Evolutionary conservation across 2,329 filamentous ascomycete genomes (phyloP).

Genomic region (Penicillium brasilianum): DNA sequence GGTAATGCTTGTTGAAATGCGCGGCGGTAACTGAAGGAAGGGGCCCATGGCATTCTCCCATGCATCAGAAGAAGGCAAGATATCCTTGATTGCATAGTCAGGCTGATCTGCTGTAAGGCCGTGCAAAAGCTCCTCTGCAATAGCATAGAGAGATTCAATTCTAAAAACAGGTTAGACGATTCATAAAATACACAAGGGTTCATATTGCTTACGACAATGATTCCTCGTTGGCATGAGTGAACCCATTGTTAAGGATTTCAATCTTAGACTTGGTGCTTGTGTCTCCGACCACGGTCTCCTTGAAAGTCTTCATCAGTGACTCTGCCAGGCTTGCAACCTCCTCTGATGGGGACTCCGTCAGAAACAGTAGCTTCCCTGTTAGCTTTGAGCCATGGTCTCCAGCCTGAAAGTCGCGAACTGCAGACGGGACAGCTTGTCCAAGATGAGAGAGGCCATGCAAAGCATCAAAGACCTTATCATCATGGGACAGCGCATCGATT

Average conservation of each 20-base stretch:
- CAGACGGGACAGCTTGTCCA: constrained; percentile 45
- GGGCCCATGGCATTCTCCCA: constrained; percentile 69
- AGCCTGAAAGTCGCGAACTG: constrained; percentile 51
- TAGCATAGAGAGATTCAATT: constrained; percentile 61
- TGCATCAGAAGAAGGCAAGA: constrained; percentile 67
- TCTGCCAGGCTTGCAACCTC: constrained; percentile 52
- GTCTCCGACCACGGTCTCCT: constrained; percentile 44
- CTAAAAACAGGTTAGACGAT: constrained; percentile 47
- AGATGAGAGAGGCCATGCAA: constrained; percentile 55
- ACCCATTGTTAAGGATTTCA: constrained; percentile 58
- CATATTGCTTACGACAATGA: constrained; percentile 51
- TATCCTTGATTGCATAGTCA: constrained; percentile 41
- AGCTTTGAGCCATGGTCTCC: constrained; percentile 55
- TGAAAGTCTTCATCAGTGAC: constrained; percentile 41
- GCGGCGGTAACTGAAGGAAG: constrained; percentile 52
- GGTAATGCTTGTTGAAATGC: constrained; percentile 71
- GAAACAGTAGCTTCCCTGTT: constrained; percentile 57
- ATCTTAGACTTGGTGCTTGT: constrained; percentile 54
- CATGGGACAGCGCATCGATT: constrained; percentile 49
- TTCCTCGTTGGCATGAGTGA: constrained; percentile 51
- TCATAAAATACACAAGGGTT: not conserved
- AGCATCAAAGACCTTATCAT: constrained; percentile 41
- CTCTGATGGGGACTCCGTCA: constrained; percentile 60
- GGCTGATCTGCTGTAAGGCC: constrained; percentile 35
- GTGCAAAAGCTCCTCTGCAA: constrained; percentile 57